phyloP scores from a whole-genome alignment of 495 filamentous ascomycete genomes.

The Penicillium taxi region DNA sequence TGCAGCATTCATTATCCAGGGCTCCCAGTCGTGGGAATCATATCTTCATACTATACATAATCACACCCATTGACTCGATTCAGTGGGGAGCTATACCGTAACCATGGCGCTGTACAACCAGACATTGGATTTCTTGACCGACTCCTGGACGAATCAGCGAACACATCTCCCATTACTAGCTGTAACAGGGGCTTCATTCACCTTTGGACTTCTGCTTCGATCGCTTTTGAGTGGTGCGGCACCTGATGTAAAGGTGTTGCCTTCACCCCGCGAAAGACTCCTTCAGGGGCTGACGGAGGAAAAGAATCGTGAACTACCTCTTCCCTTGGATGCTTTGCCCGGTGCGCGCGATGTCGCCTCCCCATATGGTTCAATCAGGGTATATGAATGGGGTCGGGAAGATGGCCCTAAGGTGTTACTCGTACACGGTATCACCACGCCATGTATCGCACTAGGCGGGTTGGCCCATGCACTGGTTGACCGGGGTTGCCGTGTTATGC shows the following conservation, averaged over 20 bases:
- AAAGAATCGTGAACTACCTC: constrained; percentile 48
- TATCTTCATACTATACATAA: background rate
- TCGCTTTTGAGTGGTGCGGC: constrained; percentile 22
- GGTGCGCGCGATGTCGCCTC: constrained; percentile 65
- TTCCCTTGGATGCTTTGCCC: constrained; percentile 68
- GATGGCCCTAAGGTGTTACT: constrained; percentile 70
- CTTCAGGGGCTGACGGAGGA: constrained; percentile 38
- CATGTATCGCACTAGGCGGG: constrained; percentile 61
- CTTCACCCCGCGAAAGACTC: constrained; percentile 41
- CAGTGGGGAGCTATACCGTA: constrained; percentile 6
- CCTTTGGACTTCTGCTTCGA: constrained; percentile 33
- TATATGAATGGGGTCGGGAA: constrained; percentile 88
- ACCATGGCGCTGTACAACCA: constrained; percentile 34
- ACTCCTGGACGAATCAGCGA: constrained; percentile 30
- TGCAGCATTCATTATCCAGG: background rate
- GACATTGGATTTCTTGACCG: constrained; percentile 33
- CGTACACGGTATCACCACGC: constrained; percentile 81
- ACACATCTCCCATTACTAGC: constrained; percentile 36
- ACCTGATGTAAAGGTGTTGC: constrained; percentile 20
- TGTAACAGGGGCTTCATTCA: constrained; percentile 34
- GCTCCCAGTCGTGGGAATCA: no score
- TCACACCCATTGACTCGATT: background rate
- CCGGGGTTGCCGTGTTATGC: constrained; percentile 72
- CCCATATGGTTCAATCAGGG: constrained; percentile 71
- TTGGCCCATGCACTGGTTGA: constrained; percentile 63